Evolutionary conservation across 768 basidiomycete genomes (phyloP), one percentile per base, ranked within the genome.

Genomic region (Leccinum rimulosum): DNA sequence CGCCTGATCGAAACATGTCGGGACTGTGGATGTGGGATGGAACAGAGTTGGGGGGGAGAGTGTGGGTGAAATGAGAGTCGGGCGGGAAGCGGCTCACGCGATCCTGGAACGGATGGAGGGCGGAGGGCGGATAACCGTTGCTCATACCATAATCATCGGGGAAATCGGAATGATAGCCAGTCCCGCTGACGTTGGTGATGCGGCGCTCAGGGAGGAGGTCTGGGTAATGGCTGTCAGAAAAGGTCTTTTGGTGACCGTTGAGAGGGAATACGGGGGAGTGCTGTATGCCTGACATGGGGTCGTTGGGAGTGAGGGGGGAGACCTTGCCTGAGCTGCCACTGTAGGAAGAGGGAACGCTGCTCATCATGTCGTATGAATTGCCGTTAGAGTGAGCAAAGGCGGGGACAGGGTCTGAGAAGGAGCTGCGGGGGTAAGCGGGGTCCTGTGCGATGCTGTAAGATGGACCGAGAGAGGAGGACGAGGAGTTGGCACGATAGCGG

Each of bases 241-340:
- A 90, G 62, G 87, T 86, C 69, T 90, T 88, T 60, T 69, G 71
- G 60, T 71, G 71, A 12, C 68, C 66, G 22, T 61, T 69, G 58
- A 74, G 73, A 22, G 84, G 76, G 66, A 86, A 88, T 7, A 72
- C 77, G 15, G 82, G 75, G 6, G 81, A 72, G 61, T 82, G 82
- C 64, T 85, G 86, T 8, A 90, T 76, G 52, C 78, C 77, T 58
- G 77, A 74, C 60, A 84, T 82, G 47, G 84, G 76, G 71, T 90
- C 89, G 65, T 73, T 85, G 35, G 88, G 88, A 12, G 87, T 87
- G 48, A 89, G 77, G 0, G 90, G 88, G 19, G 90, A 90, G 52
- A 85, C 86, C 73, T 89, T 91, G 61, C 88, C 88, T 59, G 84
- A 86, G 76, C 79, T 81, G 49, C 70, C 64, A 12, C 70, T 73